Conservation (phyloP, 768 basidiomycete species). For the Lentinula sp. region DNA sequence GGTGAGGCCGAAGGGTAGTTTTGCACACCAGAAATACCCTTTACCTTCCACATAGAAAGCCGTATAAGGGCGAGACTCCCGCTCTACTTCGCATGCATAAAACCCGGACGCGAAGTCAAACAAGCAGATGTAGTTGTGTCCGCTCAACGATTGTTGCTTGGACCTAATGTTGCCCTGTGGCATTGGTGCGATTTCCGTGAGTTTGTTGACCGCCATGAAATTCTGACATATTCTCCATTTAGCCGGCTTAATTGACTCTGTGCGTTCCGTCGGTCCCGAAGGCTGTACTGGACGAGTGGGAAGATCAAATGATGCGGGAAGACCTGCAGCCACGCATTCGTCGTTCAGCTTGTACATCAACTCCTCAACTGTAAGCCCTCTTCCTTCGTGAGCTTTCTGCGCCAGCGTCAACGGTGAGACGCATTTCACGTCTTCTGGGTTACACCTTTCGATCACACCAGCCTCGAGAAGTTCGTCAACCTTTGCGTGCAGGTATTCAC, state of each 20-base stretch:
- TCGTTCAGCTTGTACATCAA: conserved; percentile 27
- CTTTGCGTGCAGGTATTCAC: conserved; percentile 19
- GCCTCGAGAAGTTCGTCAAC: conserved; percentile 27
- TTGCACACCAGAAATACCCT: no score
- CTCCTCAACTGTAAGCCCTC: conserved; percentile 24
- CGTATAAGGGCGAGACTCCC: no score
- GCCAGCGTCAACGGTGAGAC: conserved; percentile 26
- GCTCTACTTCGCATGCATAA: no score
- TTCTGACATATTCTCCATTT: conserved; percentile 22
- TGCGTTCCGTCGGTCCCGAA: conserved; percentile 14
- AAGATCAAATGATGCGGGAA: background rate
- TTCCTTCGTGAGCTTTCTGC: conserved; percentile 25
- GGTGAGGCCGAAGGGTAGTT: background rate
- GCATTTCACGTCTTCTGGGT: conserved; percentile 26
- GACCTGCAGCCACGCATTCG: conserved; percentile 19
- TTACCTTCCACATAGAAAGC: no score
- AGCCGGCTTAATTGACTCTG: no score
- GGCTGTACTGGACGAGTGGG: conserved; percentile 6
- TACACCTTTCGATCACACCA: conserved; percentile 23
- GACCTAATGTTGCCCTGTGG: no score
- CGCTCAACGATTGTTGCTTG: no score
- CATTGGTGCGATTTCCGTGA: background rate
- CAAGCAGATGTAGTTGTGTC: no score
- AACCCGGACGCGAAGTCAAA: no score
- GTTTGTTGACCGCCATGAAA: conserved; percentile 12